Evolutionary conservation across 768 basidiomycete species (phyloP).

Genomic region (Gymnopilus dilepis): DNA sequence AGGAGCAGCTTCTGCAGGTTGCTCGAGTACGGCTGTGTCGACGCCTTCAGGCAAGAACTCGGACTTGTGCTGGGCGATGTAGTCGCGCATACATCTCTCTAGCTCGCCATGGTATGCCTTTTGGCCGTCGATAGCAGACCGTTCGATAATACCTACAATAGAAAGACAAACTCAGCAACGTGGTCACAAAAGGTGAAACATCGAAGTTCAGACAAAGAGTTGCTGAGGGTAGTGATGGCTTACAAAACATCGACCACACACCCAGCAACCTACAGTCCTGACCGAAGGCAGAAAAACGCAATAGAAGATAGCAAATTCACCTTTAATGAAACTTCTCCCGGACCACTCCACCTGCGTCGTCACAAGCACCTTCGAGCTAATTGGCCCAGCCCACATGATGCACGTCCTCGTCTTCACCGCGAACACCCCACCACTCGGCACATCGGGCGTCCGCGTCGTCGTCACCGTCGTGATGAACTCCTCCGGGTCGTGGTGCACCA

Average conservation of each 20-base stretch:
- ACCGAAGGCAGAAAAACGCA: neutral
- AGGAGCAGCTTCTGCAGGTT: conserved; percentile 10
- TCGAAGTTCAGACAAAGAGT: neutral
- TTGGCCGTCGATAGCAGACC: conserved; percentile 90
- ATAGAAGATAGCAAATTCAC: conserved; percentile 41
- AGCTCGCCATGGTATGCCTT: conserved; percentile 84
- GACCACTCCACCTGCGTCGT: conserved; percentile 96
- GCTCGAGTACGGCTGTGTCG: conserved; percentile 46
- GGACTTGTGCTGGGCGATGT: conserved; percentile 87
- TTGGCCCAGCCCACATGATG: conserved; percentile 88
- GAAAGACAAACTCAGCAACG: neutral
- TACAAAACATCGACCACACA: no score
- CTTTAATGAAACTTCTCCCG: conserved; percentile 95
- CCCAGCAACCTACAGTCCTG: neutral
- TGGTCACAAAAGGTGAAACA: neutral
- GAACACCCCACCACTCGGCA: conserved; percentile 93
- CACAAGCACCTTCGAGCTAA: conserved; percentile 80
- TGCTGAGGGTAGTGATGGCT: neutral
- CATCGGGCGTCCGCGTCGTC: conserved; percentile 92
- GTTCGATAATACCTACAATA: conserved; percentile 85
- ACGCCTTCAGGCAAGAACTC: conserved; percentile 90
- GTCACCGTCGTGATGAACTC: conserved; percentile 84
- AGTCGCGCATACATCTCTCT: conserved; percentile 82
- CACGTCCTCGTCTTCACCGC: conserved; percentile 94
- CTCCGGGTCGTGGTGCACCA: conserved; percentile 79